A percentile compares a stretch with the other conserved stretches of the same genome.
Conservation (phyloP, 2,329 filamentous ascomycete species). For the Exophiala aquamarina region DNA sequence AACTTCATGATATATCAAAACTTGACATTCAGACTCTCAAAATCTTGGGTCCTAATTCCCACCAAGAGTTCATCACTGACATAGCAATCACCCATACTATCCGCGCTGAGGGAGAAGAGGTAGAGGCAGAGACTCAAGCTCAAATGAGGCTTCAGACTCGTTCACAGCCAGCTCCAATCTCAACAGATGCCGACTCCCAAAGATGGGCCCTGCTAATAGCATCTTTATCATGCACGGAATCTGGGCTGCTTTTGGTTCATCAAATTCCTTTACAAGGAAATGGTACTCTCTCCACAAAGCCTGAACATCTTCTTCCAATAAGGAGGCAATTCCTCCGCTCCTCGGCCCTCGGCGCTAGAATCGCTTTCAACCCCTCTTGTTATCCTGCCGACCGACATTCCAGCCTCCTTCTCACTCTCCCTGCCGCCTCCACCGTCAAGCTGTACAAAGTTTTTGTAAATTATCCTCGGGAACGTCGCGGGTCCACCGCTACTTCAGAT, state of each 20-base stretch:
- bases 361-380: constrained; percentile 55
- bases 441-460: constrained; percentile 56
- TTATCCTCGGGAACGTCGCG: constrained; percentile 31
- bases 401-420: constrained; percentile 55
- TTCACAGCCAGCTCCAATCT: constrained; percentile 22
- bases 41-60: constrained; percentile 47
- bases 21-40: constrained; percentile 49
- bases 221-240: constrained; percentile 45
- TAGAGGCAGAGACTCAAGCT: constrained; percentile 32
- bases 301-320: constrained; percentile 44
- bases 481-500: constrained; percentile 34
- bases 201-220: constrained; percentile 48
- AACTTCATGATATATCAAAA: constrained; percentile 35
- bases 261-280: constrained; percentile 39
- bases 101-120: constrained; percentile 27
- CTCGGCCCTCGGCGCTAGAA: constrained; percentile 44
- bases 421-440: constrained; percentile 53
- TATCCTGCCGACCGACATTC: constrained; percentile 55
- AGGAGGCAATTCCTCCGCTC: constrained; percentile 49
- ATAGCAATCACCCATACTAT: constrained; percentile 56
- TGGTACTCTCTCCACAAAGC: constrained; percentile 30
- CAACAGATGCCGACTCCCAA: constrained; percentile 20
- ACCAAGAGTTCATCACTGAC: constrained; percentile 52
- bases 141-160: constrained; percentile 34
- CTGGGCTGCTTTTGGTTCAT: constrained; percentile 46